Percentiles rank a stretch among this genome's conserved stretches.
Conservation (phyloP, 345 rosid genomes). For the Physaria fendleri region DNA sequence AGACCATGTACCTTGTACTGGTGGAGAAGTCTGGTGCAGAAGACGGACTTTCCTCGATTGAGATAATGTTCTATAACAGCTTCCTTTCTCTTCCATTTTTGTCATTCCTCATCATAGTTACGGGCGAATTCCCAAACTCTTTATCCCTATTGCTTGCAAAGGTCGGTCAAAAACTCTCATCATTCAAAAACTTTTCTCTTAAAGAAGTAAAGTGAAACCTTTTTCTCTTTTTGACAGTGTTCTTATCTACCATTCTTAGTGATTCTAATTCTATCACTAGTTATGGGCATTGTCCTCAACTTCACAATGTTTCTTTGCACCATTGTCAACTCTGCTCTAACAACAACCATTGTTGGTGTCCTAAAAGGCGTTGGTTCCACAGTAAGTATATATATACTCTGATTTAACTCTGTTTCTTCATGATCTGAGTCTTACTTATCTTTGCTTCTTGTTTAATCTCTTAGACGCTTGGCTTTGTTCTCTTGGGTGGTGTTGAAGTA, state of each 20-base stretch:
- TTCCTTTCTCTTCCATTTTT: constrained; percentile 84
- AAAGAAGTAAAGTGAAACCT: neutral
- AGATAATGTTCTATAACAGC: constrained; percentile 96
- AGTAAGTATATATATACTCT: constrained; percentile 44
- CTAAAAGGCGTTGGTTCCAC: constrained; percentile 97
- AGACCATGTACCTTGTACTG: constrained; percentile 97
- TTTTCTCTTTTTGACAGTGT: constrained; percentile 43
- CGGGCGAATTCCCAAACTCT: constrained; percentile 89
- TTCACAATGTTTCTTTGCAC: constrained; percentile 97
- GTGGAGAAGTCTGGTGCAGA: constrained; percentile 98
- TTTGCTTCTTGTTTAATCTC: neutral
- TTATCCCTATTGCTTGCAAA: constrained; percentile 61
- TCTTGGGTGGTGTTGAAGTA: constrained; percentile 91
- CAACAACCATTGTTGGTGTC: constrained; percentile 96
- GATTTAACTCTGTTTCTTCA: neutral
- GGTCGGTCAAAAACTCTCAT: constrained; percentile 64
- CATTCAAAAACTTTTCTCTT: neutral
- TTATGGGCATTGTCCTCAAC: constrained; percentile 93
- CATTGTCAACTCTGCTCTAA: constrained; percentile 90
- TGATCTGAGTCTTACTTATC: neutral
- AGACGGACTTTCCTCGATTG: constrained; percentile 85
- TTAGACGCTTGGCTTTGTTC: constrained; percentile 83
- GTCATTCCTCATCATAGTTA: constrained; percentile 60
- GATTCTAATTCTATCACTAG: constrained; percentile 63
- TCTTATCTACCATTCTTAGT: constrained; percentile 62